Evolutionary conservation across 176 grass and related monocot species (phyloP).

Genomic region (Carex myosuroides): DNA sequence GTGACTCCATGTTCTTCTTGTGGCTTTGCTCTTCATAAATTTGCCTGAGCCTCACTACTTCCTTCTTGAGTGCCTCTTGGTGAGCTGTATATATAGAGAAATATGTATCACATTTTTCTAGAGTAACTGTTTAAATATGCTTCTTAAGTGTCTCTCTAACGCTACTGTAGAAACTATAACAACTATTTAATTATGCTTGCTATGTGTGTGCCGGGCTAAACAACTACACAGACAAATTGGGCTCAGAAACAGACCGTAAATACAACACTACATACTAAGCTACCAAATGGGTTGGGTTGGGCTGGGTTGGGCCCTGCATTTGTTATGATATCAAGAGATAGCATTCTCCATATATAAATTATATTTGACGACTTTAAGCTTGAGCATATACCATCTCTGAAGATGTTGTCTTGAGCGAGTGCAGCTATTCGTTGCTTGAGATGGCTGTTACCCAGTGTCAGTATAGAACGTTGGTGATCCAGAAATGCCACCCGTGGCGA

Average conservation of each 20-base stretch:
- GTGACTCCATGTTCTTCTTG: background rate
- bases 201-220: background rate
- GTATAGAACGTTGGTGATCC: constrained; percentile 87
- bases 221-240: background rate
- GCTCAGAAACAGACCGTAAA: no score
- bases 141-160: background rate
- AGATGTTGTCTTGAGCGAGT: constrained; percentile 84
- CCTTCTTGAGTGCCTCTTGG: constrained; percentile 75
- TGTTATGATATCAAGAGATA: background rate
- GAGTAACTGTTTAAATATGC: background rate
- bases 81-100: constrained; percentile 42
- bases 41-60: constrained; percentile 59
- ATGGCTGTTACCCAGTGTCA: constrained; percentile 88
- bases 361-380: background rate
- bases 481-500: constrained; percentile 91
- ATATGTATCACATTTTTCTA: background rate
- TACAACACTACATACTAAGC: no score
- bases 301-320: background rate
- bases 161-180: background rate
- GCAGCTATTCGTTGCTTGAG: constrained; percentile 92
- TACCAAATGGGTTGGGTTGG: background rate
- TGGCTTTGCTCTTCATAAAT: constrained; percentile 61
- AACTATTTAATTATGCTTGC: background rate
- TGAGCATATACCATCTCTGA: constrained; percentile 66
- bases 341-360: background rate